A percentile compares a stretch with the other conserved stretches of the same genome.
Conservation (phyloP, 352 stramenopile species). For the Thalassiosira allenii region DNA sequence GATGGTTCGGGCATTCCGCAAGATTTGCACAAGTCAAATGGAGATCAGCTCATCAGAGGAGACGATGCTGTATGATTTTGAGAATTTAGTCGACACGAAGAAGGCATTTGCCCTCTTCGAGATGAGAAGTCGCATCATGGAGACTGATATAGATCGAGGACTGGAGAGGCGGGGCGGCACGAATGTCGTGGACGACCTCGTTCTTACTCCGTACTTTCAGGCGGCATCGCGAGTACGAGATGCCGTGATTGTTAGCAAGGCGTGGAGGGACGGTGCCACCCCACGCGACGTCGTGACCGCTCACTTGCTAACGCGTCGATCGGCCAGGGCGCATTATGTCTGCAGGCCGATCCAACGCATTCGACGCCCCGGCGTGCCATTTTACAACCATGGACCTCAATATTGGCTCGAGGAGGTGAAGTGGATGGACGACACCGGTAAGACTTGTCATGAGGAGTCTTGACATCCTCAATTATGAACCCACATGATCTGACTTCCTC, state of each 20-base stretch:
- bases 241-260: slow-evolving; percentile 85
- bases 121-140: slow-evolving; percentile 87
- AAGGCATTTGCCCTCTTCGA: slow-evolving; percentile 85
- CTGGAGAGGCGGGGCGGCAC: slow-evolving; percentile 81
- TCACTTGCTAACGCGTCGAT: slow-evolving; percentile 71
- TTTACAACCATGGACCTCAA: slow-evolving; percentile 34
- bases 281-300: slow-evolving; percentile 83
- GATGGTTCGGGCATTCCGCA: slow-evolving; percentile 78
- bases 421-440: slow-evolving; percentile 85
- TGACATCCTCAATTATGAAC: too few relatives aligned
- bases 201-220: slow-evolving; percentile 78
- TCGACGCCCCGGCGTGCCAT: slow-evolving; percentile 22
- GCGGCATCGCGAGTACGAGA: slow-evolving; percentile 73
- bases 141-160: slow-evolving; percentile 85
- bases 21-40: slow-evolving; percentile 68
- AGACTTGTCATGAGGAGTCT: too few relatives aligned
- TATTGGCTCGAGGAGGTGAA: slow-evolving; percentile 76
- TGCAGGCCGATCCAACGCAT: slow-evolving; percentile 52
- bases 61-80: slow-evolving; percentile 66
- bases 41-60: slow-evolving; percentile 61
- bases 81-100: slow-evolving; percentile 79
- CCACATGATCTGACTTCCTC: too few relatives aligned
- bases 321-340: slow-evolving; percentile 70
- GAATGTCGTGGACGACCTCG: slow-evolving; percentile 81
- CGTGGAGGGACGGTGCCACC: slow-evolving; percentile 82